Evolutionary conservation across 73 alveolate species (phyloP).

Genomic region (Tetrahymena thermophila): DNA sequence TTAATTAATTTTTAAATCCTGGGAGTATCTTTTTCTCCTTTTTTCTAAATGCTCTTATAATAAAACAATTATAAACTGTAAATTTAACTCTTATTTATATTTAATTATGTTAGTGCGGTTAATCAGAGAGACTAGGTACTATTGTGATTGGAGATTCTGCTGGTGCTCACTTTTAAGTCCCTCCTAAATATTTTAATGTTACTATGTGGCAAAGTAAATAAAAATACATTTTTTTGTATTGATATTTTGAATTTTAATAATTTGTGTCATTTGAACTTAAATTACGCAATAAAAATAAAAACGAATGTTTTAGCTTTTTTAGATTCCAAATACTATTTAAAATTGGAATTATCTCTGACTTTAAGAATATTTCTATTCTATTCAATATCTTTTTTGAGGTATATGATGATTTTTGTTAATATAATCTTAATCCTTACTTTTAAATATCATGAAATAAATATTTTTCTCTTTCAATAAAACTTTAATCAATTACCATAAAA

Average conservation of each 20-base stretch:
- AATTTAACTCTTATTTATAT: too few species aligned
- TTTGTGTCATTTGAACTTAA: neutral
- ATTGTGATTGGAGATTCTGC: conserved; percentile 11
- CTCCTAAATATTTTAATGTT: neutral
- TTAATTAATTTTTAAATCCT: neutral
- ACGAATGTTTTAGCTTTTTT: too few species aligned
- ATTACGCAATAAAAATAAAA: too few species aligned
- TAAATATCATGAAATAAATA: too few species aligned
- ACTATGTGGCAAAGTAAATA: conserved; percentile 3
- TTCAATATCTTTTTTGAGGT: too few species aligned
- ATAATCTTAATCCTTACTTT: too few species aligned
- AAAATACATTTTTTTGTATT: neutral
- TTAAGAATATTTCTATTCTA: too few species aligned
- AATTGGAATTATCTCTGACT: neutral
- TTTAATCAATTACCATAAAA: too few species aligned
- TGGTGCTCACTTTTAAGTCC: neutral
- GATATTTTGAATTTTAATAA: neutral
- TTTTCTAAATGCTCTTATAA: neutral
- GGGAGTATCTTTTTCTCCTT: neutral
- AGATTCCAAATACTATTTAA: neutral
- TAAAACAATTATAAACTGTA: too few species aligned
- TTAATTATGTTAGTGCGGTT: neutral
- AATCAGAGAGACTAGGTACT: neutral
- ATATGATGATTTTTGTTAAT: too few species aligned
- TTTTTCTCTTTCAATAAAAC: too few species aligned